Evolutionary conservation across 1,284 basidiomycete species (phyloP).

Genomic region (Pisolithus thermaeus): DNA sequence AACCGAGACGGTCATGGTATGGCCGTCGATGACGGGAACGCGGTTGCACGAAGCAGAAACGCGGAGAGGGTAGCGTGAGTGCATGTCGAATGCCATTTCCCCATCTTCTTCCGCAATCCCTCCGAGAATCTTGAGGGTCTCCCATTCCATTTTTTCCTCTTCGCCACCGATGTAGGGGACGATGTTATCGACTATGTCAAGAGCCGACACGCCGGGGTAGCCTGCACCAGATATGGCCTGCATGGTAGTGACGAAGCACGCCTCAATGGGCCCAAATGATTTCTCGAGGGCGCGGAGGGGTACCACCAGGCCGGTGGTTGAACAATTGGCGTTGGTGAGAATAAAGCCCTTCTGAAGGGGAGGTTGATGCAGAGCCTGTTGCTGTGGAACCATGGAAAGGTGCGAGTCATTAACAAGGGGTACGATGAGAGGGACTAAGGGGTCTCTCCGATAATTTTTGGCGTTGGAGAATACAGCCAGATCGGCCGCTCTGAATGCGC

Average conservation of each 20-base stretch:
- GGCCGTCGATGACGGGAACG: conserved; percentile 91
- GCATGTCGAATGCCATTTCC: conserved; percentile 76
- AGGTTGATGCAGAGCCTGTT: conserved; percentile 65
- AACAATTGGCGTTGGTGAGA: conserved; percentile 98
- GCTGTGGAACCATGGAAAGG: conserved; percentile 80
- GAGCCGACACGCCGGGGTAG: conserved; percentile 87
- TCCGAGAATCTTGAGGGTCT: conserved; percentile 95
- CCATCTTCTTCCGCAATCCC: conserved; percentile 57
- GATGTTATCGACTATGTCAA: conserved; percentile 97
- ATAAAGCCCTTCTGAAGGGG: conserved; percentile 88
- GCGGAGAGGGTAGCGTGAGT: conserved; percentile 70
- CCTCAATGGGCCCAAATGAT: conserved; percentile 90
- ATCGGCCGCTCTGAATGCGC: conserved; percentile 82
- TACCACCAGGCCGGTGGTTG: conserved; percentile 91
- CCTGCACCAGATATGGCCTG: conserved; percentile 98
- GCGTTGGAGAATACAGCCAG: conserved; percentile 96
- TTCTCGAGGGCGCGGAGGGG: conserved; percentile 90
- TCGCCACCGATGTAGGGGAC: conserved; percentile 94
- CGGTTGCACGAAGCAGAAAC: conserved; percentile 91
- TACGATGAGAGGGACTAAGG: conserved; percentile 93
- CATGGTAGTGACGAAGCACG: conserved; percentile 89
- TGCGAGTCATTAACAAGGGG: conserved; percentile 94
- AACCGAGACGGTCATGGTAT: conserved; percentile 84
- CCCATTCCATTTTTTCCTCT: conserved; percentile 99
- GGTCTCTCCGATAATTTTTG: conserved; percentile 95